These are phyloP conservation scores for Boletus sensibilis DNA, from an alignment of 768 basidiomycete species.

Conservation along the genomic window DNA sequence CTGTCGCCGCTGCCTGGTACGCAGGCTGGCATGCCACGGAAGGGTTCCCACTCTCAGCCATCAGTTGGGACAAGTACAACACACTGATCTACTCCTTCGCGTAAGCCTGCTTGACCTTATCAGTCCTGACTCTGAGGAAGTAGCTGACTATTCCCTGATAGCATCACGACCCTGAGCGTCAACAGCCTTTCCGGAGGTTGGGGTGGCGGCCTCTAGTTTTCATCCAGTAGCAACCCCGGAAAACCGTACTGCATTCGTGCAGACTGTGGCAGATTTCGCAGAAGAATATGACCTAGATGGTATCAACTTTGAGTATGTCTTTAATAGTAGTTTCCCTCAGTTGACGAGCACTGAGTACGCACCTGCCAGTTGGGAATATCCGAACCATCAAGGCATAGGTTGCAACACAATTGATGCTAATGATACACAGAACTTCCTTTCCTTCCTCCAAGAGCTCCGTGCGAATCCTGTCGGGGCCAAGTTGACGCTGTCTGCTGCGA, in stretches of 20 bases:
- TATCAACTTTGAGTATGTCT: constrained; percentile 38
- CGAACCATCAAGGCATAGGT: constrained; percentile 59
- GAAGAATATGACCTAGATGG: constrained; percentile 55
- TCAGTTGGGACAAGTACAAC: constrained; percentile 73
- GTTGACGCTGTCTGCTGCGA: constrained; percentile 68
- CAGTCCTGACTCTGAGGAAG: no score
- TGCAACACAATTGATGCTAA: constrained; percentile 57
- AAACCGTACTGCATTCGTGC: constrained; percentile 64
- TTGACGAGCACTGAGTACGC: neutral
- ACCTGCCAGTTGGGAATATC: constrained; percentile 80
- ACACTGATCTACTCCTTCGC: constrained; percentile 70
- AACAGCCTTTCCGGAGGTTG: constrained; percentile 56
- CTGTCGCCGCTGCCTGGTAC: constrained; percentile 58
- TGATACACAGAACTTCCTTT: constrained; percentile 77
- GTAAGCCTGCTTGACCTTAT: constrained; percentile 29
- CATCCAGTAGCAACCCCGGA: constrained; percentile 53
- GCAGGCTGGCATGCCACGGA: constrained; percentile 59
- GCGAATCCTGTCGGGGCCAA: constrained; percentile 46
- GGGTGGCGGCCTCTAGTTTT: constrained; percentile 63
- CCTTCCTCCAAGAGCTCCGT: constrained; percentile 71
- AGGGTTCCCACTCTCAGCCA: constrained; percentile 49
- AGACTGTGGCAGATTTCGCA: constrained; percentile 51
- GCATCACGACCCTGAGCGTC: constrained; percentile 35
- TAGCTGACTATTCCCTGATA: constrained; percentile 9
- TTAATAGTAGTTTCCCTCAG: neutral